A percentile compares a stretch with the other conserved stretches of the same genome.
Evolutionary conservation across 2,329 filamentous ascomycete genomes (phyloP).

Genomic region (Sclerotinia glacialis): DNA sequence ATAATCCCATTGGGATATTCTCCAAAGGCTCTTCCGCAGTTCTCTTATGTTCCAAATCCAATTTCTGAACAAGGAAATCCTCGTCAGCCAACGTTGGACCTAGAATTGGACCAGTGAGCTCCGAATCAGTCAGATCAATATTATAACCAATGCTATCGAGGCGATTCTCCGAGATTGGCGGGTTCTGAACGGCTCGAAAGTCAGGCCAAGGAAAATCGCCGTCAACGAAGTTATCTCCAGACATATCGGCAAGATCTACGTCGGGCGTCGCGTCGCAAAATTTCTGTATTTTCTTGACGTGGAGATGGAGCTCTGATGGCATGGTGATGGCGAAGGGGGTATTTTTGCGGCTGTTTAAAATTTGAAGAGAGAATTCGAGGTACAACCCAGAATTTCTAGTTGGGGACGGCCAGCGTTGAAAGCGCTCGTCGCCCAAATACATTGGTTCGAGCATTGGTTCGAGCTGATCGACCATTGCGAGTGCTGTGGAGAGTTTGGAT

Average conservation of each 20-base stretch:
- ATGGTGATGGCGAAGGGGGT: background rate
- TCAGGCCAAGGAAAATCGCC: background rate
- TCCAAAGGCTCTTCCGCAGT: background rate
- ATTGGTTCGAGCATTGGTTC: background rate
- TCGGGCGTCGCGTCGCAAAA: background rate
- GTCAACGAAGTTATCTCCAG: background rate
- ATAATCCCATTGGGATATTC: background rate
- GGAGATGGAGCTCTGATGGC: background rate
- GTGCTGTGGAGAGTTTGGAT: background rate
- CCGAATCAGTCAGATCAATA: background rate
- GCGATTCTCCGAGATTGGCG: background rate
- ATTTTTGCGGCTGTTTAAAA: background rate
- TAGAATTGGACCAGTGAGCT: background rate
- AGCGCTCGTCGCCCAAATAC: background rate
- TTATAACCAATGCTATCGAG: background rate
- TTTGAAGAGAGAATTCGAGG: background rate
- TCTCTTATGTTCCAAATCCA: background rate
- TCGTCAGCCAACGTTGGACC: background rate
- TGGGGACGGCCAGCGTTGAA: conserved; percentile 1
- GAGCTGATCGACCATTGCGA: background rate
- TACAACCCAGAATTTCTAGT: too few species aligned
- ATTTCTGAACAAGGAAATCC: background rate
- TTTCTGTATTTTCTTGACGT: background rate
- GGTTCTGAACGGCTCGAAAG: background rate
- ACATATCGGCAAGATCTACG: background rate